A percentile compares a stretch with the other conserved stretches of the same genome.
Conservation (phyloP, 495 filamentous ascomycete genomes). For the Antarctomyces pellizariae region DNA sequence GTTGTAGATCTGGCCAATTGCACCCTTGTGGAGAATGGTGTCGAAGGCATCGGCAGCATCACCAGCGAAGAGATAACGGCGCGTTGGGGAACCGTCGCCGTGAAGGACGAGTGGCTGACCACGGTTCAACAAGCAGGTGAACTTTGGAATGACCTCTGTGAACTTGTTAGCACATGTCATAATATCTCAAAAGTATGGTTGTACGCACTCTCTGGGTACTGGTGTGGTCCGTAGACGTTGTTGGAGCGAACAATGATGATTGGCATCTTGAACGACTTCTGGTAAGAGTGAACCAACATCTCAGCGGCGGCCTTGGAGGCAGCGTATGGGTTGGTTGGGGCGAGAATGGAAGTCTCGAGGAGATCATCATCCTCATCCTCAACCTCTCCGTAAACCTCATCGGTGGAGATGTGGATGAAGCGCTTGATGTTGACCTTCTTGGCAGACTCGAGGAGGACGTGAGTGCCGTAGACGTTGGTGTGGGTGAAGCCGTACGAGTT, state of each 20-base stretch:
- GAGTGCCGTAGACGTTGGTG: slow-evolving; percentile 52
- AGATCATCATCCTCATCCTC: slow-evolving; percentile 35
- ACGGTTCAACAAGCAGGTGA: slow-evolving; percentile 36
- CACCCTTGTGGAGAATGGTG: slow-evolving; percentile 48
- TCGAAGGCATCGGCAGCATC: slow-evolving; percentile 61
- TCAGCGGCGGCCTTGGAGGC: slow-evolving; percentile 59
- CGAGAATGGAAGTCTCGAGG: slow-evolving; percentile 33
- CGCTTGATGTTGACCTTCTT: slow-evolving; percentile 35
- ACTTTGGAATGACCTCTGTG: slow-evolving; percentile 55
- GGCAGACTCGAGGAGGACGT: slow-evolving; percentile 44
- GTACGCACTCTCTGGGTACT: slow-evolving; percentile 51
- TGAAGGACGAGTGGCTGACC: slow-evolving; percentile 36
- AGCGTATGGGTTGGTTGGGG: slow-evolving; percentile 56
- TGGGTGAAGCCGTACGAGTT: slow-evolving; percentile 48
- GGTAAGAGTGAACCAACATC: slow-evolving; percentile 57
- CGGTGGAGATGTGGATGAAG: slow-evolving; percentile 53
- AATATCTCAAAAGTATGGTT: background rate
- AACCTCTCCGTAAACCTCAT: slow-evolving; percentile 60
- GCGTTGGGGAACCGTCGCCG: slow-evolving; percentile 40
- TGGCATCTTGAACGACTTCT: slow-evolving; percentile 46
- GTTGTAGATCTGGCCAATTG: slow-evolving; percentile 47
- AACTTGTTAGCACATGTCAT: slow-evolving; percentile 9
- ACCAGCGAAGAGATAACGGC: slow-evolving; percentile 44
- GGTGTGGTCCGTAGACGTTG: slow-evolving; percentile 61
- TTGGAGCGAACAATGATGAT: slow-evolving; percentile 50